Conservation (phyloP, 2,329 filamentous ascomycete genomes). For the Polychaeton citri region DNA sequence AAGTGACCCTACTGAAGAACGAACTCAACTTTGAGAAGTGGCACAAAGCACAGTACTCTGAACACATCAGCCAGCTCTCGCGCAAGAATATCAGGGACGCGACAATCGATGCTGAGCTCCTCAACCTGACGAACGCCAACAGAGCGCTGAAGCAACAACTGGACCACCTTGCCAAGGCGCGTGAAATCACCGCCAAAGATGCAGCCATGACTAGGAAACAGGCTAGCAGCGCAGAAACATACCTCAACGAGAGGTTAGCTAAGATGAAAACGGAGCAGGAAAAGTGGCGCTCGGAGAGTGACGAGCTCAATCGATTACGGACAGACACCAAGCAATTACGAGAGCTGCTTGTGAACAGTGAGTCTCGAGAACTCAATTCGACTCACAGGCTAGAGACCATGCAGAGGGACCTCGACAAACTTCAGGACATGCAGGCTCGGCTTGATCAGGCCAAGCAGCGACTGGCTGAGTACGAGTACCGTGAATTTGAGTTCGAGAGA, state of each 20-base stretch:
- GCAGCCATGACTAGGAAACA: conserved; percentile 40
- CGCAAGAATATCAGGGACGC: conserved; percentile 63
- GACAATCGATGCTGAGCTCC: conserved; percentile 67
- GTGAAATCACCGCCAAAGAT: conserved; percentile 20
- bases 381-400: conserved; percentile 52
- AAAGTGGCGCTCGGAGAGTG: conserved; percentile 37
- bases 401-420: conserved; percentile 47
- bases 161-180: conserved; percentile 20
- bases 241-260: conserved; percentile 17
- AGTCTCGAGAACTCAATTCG: conserved; percentile 52
- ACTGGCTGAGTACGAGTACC: conserved; percentile 50
- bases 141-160: conserved; percentile 59
- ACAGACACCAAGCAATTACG: conserved; percentile 51
- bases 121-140: conserved; percentile 67
- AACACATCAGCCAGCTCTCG: conserved; percentile 67
- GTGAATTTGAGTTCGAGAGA: conserved; percentile 46
- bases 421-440: conserved; percentile 46
- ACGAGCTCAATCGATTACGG: conserved; percentile 44
- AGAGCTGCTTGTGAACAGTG: conserved; percentile 48
- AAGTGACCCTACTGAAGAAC: conserved; percentile 64
- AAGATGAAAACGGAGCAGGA: conserved; percentile 21
- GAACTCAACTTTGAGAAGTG: conserved; percentile 75
- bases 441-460: conserved; percentile 47
- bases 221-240: conserved; percentile 59
- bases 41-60: conserved; percentile 69